Conservation (phyloP, 371 early-diverging fungal species). For the Rhizomucor miehei region DNA sequence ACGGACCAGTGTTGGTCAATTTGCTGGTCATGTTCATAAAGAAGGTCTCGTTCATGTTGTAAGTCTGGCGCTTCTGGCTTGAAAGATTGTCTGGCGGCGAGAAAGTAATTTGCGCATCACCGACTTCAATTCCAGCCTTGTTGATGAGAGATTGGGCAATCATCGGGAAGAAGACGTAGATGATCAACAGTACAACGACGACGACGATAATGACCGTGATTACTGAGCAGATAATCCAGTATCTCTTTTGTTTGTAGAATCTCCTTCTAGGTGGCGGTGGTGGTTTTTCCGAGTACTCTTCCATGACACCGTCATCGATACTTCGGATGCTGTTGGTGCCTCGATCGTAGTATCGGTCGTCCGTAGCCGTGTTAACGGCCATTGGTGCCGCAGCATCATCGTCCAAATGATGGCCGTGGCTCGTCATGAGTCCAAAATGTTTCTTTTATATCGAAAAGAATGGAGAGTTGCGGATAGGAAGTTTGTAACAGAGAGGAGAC, state of each 20-base stretch:
- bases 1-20: conserved; percentile 55
- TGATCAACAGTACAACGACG: conserved; percentile 39
- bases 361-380: not conserved
- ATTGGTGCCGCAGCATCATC: no score
- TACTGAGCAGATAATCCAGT: conserved; percentile 50
- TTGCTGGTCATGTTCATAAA: conserved; percentile 42
- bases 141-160: conserved; percentile 54
- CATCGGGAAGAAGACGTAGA: conserved; percentile 52
- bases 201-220: conserved; percentile 35
- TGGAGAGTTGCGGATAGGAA: not conserved
- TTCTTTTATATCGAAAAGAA: not conserved
- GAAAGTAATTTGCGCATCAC: conserved; percentile 43
- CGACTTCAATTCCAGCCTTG: conserved; percentile 41
- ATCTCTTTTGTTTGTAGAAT: conserved; percentile 49
- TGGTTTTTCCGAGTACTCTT: conserved; percentile 31
- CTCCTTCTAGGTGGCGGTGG: conserved; percentile 19
- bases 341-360: not conserved
- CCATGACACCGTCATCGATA: conserved; percentile 17
- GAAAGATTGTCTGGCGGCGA: conserved; percentile 24
- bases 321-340: not conserved
- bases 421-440: not conserved
- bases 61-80: conserved; percentile 15
- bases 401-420: not conserved
- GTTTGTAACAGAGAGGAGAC: conserved; percentile 2
- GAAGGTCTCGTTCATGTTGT: conserved; percentile 32